These are phyloP conservation scores for Coemansia sp. DNA, from an alignment of 192 early-diverging fungal genomes.

Conservation along the genomic window DNA sequence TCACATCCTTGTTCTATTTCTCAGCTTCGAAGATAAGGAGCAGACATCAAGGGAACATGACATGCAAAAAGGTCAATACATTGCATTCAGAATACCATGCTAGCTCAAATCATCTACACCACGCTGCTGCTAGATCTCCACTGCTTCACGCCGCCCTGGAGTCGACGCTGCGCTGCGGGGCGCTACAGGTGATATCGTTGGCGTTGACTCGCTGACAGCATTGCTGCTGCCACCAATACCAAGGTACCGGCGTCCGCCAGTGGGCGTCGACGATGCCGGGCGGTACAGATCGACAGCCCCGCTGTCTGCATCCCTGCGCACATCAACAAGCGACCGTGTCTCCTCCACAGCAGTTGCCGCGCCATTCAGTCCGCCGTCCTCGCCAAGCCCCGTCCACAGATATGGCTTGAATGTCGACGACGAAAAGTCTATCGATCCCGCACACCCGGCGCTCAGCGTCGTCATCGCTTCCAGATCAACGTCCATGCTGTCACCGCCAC, in stretches of 20 bases:
- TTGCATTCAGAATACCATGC: no score
- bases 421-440: conserved; percentile 23
- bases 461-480: conserved; percentile 42
- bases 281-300: conserved; percentile 33
- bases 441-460: conserved; percentile 27
- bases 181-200: conserved; percentile 36
- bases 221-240: neutral
- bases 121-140: conserved; percentile 18
- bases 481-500: conserved; percentile 12
- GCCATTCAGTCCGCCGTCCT: conserved; percentile 11
- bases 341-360: conserved; percentile 17
- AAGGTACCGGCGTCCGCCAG: conserved; percentile 20
- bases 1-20: no score
- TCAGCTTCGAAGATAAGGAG: no score
- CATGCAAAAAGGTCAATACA: no score
- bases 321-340: conserved; percentile 39
- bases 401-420: conserved; percentile 38
- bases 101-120: neutral
- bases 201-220: conserved; percentile 31
- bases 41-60: no score
- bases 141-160: conserved; percentile 39
- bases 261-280: conserved; percentile 46
- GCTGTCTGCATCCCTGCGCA: conserved; percentile 14
- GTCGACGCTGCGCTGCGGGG: conserved; percentile 53
- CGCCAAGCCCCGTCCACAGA: conserved; percentile 28